Evolutionary conservation across 73 alveolate genomes (phyloP).

Genomic region (Tetrahymena elliotti): DNA sequence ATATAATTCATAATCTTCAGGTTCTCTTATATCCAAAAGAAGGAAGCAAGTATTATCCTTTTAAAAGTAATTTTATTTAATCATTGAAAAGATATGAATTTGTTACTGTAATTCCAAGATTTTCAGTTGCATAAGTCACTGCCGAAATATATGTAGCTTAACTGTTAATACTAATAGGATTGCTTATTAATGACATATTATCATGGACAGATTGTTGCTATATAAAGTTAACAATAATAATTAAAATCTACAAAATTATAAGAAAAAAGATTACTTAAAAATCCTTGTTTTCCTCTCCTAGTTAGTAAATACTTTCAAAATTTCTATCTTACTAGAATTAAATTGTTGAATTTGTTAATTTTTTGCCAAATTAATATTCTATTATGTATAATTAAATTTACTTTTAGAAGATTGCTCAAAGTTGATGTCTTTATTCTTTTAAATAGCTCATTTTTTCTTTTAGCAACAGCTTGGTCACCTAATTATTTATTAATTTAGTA

Average conservation of each 20-base stretch:
- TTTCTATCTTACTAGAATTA: slow-evolving; percentile 13
- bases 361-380: slow-evolving; percentile 9
- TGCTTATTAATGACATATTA: slow-evolving; percentile 14
- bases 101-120: slow-evolving; percentile 51
- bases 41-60: slow-evolving; percentile 58
- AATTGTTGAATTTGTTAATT: not conserved
- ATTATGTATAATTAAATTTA: slow-evolving; percentile 15
- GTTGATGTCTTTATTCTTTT: slow-evolving; percentile 73
- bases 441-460: slow-evolving; percentile 73
- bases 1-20: slow-evolving; percentile 56
- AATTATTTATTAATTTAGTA: not conserved
- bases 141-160: slow-evolving; percentile 56
- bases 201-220: slow-evolving; percentile 2
- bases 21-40: slow-evolving; percentile 78
- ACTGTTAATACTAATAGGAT: slow-evolving; percentile 42
- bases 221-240: slow-evolving; percentile 2
- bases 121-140: slow-evolving; percentile 73
- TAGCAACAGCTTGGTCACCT: slow-evolving; percentile 66
- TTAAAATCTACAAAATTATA: slow-evolving; percentile 1
- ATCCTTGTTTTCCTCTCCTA: slow-evolving; percentile 20
- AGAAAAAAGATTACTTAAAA: not conserved
- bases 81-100: not conserved
- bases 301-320: slow-evolving; percentile 48
- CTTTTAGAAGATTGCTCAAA: slow-evolving; percentile 54
- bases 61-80: not conserved